These are phyloP conservation scores for Hortaea sp. DNA, from an alignment of 2,329 filamentous ascomycete species.

Conservation along the genomic window DNA sequence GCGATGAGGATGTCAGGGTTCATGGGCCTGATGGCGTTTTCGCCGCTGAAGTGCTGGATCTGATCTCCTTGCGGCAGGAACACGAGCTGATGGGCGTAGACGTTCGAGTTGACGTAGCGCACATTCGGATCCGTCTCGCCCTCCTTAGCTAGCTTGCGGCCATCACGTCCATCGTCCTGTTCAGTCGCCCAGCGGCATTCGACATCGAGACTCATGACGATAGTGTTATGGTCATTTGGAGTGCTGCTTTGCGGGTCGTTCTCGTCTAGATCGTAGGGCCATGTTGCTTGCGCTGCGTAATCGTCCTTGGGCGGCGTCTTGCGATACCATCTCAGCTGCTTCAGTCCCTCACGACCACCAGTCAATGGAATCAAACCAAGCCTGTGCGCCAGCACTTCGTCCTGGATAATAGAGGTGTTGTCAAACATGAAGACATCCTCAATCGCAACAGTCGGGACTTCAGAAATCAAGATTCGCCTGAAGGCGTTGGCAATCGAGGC, in stretches of 20 bases:
- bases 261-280: slow-evolving; percentile 29
- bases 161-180: slow-evolving; percentile 33
- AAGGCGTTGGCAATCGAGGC: slow-evolving; percentile 94
- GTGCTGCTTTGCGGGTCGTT: slow-evolving; percentile 32
- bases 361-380: slow-evolving; percentile 85
- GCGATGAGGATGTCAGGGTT: slow-evolving; percentile 91
- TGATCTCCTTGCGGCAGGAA: slow-evolving; percentile 68
- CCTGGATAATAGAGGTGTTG: slow-evolving; percentile 96
- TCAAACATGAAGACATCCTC: slow-evolving; percentile 89
- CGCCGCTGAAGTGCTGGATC: slow-evolving; percentile 50
- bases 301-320: slow-evolving; percentile 53
- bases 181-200: slow-evolving; percentile 66
- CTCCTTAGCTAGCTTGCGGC: slow-evolving; percentile 45
- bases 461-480: slow-evolving; percentile 87
- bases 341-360: slow-evolving; percentile 65
- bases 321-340: slow-evolving; percentile 73
- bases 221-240: slow-evolving; percentile 72
- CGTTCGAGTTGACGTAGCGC: slow-evolving; percentile 73
- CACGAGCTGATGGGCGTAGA: slow-evolving; percentile 47
- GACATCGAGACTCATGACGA: slow-evolving; percentile 65
- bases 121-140: slow-evolving; percentile 72
- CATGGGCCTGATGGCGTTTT: slow-evolving; percentile 60
- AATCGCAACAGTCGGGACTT: slow-evolving; percentile 89
- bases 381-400: slow-evolving; percentile 86
- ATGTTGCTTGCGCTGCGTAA: slow-evolving; percentile 32